A percentile compares a stretch with the other conserved stretches of the same genome.
phyloP scores from a whole-genome alignment of 352 stramenopile genomes.

The Phytophthora fragariaefolia region DNA sequence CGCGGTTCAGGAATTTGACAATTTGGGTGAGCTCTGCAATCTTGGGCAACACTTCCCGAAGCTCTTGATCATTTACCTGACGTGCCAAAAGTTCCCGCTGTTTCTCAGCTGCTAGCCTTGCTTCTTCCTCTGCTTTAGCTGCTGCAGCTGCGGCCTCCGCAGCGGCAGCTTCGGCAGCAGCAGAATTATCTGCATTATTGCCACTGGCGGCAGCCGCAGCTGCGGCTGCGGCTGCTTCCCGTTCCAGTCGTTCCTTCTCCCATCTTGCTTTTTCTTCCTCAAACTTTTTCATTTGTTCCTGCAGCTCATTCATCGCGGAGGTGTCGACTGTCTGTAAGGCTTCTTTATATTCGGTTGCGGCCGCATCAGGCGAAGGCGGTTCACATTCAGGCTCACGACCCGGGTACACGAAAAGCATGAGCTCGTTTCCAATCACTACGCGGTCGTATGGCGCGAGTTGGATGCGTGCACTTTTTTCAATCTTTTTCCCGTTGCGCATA shows the following conservation, averaged over 20 bases:
- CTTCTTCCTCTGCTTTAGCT: constrained; percentile 47
- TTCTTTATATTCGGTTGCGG: constrained; percentile 89
- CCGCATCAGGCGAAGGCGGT: constrained; percentile 81
- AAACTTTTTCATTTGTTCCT: constrained; percentile 91
- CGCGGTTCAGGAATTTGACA: constrained; percentile 89
- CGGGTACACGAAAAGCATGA: constrained; percentile 86
- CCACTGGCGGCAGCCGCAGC: constrained; percentile 39
- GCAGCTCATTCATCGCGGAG: constrained; percentile 78
- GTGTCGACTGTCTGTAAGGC: constrained; percentile 80
- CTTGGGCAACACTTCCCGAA: constrained; percentile 93
- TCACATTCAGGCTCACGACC: constrained; percentile 55
- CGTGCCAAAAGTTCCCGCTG: constrained; percentile 74
- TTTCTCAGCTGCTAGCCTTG: constrained; percentile 42
- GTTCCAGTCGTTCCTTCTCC: constrained; percentile 82
- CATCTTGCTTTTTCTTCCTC: constrained; percentile 89
- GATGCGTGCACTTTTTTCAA: constrained; percentile 52
- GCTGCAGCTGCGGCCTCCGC: constrained; percentile 45
- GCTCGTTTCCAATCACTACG: constrained; percentile 86
- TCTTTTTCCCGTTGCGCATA: constrained; percentile 86
- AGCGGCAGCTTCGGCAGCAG: constrained; percentile 31
- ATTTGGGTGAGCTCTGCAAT: constrained; percentile 93
- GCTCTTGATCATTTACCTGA: constrained; percentile 91
- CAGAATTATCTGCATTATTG: constrained; percentile 24
- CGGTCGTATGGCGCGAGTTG: constrained; percentile 72
- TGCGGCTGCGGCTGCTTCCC: constrained; percentile 38